Conservation (phyloP, 2,329 filamentous ascomycete species). For the Apiospora sp. region DNA sequence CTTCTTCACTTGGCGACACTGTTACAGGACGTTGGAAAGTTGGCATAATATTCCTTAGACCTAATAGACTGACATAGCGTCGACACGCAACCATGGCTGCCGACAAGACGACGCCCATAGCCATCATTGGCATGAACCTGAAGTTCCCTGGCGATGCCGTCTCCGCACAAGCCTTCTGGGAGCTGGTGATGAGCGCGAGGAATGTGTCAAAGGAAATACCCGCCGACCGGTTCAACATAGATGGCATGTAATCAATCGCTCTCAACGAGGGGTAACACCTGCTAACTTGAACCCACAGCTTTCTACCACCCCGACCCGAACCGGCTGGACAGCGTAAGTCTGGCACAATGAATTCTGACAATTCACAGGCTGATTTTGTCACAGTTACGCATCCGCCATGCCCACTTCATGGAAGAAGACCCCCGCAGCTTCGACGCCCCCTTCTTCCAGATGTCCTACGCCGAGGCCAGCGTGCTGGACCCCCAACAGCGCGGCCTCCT, state of each 20-base stretch:
- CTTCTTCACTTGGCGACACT: background rate
- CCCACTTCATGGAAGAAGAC: constrained; percentile 42
- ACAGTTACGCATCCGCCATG: constrained; percentile 33
- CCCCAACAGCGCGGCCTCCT: constrained; percentile 27
- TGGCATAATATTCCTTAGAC: background rate
- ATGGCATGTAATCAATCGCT: constrained; percentile 25
- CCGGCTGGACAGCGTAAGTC: constrained; percentile 22
- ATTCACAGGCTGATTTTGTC: background rate
- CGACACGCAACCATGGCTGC: constrained; percentile 24
- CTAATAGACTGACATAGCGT: background rate
- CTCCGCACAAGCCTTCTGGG: constrained; percentile 42
- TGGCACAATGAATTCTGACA: background rate
- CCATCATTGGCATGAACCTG: constrained; percentile 45
- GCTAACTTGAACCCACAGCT: constrained; percentile 17
- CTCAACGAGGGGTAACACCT: background rate
- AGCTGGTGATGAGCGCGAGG: constrained; percentile 40
- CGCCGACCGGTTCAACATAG: constrained; percentile 41
- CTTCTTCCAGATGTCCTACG: constrained; percentile 48
- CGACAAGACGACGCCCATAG: constrained; percentile 37
- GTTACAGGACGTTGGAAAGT: background rate
- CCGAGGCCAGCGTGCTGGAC: constrained; percentile 46
- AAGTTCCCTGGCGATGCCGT: constrained; percentile 42
- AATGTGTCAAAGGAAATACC: constrained; percentile 43
- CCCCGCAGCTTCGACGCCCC: constrained; percentile 41
- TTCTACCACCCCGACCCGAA: constrained; percentile 24